phyloP scores from a whole-genome alignment of 1,284 basidiomycete species.

The Serendipita sp. region DNA sequence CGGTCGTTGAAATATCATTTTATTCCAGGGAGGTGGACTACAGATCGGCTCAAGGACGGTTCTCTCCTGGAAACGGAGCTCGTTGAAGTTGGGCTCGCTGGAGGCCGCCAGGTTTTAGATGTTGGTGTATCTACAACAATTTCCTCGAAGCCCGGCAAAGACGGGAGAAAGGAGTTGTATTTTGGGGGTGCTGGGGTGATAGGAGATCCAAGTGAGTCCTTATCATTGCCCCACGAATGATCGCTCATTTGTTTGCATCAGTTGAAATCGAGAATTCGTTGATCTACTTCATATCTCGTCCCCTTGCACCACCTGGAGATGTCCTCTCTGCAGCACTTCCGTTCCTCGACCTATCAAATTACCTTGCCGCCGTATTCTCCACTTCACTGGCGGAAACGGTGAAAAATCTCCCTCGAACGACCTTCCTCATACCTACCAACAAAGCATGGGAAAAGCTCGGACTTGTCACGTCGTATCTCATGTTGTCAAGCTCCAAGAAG shows the following conservation, averaged over 20 bases:
- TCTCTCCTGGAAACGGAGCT: constrained; percentile 71
- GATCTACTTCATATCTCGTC: constrained; percentile 81
- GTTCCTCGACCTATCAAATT: constrained; percentile 71
- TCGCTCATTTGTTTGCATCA: constrained; percentile 19
- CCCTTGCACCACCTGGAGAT: constrained; percentile 71
- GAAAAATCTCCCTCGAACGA: constrained; percentile 54
- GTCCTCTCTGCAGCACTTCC: constrained; percentile 74
- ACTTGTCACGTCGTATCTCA: constrained; percentile 76
- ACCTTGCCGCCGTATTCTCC: constrained; percentile 80
- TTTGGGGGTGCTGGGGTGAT: constrained; percentile 79
- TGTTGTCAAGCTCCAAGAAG: constrained; percentile 52
- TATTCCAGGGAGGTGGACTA: constrained; percentile 59
- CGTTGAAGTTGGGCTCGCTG: constrained; percentile 48
- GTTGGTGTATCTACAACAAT: constrained; percentile 45
- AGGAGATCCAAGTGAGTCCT: constrained; percentile 52
- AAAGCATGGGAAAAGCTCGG: constrained; percentile 78
- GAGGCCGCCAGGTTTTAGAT: constrained; percentile 56
- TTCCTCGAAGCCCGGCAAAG: constrained; percentile 24
- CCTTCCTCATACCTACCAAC: constrained; percentile 82
- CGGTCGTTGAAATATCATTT: constrained; percentile 73
- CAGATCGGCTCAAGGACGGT: constrained; percentile 54
- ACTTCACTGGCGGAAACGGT: constrained; percentile 62
- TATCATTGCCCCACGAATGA: constrained; percentile 6
- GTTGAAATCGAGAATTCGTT: constrained; percentile 65
- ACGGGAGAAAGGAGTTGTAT: constrained; percentile 42